Percentiles rank a stretch among this genome's conserved stretches.
phyloP scores from a whole-genome alignment of 768 basidiomycete species.

The Trametopsis cervina region DNA sequence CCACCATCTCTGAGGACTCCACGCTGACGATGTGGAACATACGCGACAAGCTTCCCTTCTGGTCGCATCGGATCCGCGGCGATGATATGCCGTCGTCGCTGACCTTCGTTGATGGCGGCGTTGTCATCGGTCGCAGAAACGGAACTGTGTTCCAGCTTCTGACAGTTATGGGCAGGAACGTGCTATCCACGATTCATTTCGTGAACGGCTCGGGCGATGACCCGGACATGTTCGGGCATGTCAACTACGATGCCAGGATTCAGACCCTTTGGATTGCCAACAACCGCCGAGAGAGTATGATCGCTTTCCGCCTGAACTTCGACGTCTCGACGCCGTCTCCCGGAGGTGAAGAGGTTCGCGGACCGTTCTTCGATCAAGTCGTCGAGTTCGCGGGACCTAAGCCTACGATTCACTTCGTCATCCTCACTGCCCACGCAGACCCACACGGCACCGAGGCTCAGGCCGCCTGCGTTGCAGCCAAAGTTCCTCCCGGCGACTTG shows the following conservation, averaged over 20 bases:
- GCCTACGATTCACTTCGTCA: slow-evolving; percentile 84
- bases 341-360: slow-evolving; percentile 49
- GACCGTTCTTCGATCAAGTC: slow-evolving; percentile 64
- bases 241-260: slow-evolving; percentile 78
- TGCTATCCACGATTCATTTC: slow-evolving; percentile 77
- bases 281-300: slow-evolving; percentile 75
- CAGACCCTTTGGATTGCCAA: slow-evolving; percentile 88
- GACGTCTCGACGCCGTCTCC: slow-evolving; percentile 47
- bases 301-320: slow-evolving; percentile 70
- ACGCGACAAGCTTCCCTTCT: slow-evolving; percentile 68
- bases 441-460: slow-evolving; percentile 77
- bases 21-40: slow-evolving; percentile 79
- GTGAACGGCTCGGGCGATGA: slow-evolving; percentile 65
- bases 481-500: slow-evolving; percentile 66
- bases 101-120: slow-evolving; percentile 81
- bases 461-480: slow-evolving; percentile 79
- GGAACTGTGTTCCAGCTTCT: slow-evolving; percentile 82
- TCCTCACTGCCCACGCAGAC: slow-evolving; percentile 78
- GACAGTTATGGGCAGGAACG: slow-evolving; percentile 62
- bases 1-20: slow-evolving; percentile 78
- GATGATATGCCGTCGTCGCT: slow-evolving; percentile 79
- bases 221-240: slow-evolving; percentile 82
- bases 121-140: slow-evolving; percentile 76
- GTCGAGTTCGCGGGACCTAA: slow-evolving; percentile 80
- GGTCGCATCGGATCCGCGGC: slow-evolving; percentile 68